Base-by-base conservation (phyloP, 208 protist species). In the Vickermania spadyakhi region DNA sequence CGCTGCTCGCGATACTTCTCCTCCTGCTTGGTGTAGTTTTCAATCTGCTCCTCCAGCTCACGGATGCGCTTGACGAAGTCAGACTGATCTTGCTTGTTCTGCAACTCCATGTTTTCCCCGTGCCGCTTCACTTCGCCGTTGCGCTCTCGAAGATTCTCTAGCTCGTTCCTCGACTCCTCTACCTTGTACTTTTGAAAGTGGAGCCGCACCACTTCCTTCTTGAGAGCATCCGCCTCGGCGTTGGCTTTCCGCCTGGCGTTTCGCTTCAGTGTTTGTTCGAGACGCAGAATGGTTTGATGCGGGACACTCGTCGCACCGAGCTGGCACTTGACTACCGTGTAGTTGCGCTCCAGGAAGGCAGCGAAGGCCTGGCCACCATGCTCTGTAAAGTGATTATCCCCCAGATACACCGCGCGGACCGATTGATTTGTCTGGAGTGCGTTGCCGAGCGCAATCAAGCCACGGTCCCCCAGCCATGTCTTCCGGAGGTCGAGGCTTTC, bases 121-220 rank as follows among this genome's bases (percentile, higher is more conserved):
- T 82, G 70, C 26, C 81, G 74, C 60, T 91, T 82, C 21, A 92
- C 51, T 26, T 91, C 82, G 13, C 64, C 52, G 55, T 79, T 86
- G 56, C 68, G 80, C 29, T 86, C 67, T 25, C 72, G 81, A 61
- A 90, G 58, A 25, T 67, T 60, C 52, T 89, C 83, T 49, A 93
- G 68, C 73, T 92, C 86, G 22, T 73, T 36, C 27, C 77, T 72
- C 18, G 89, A 83, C 77, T 96, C 89, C 22, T 89, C 70, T 4
- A 96, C 72, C 68, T 96, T 96, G 69, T 93, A 96, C 67, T 77
- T 83, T 57, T 92, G 86, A 60, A 85, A 93, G 51, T 96, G 89
- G 52, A 96, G 71, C 0, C 76, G 76, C 30, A 96, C 78, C 51
- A 96, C 69, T 66, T 93, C 77, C 51, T 83, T 61, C 41, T 80